Conservation (phyloP, 176 grass and related monocot genomes). For the Ampelocalamus luodianensis region DNA sequence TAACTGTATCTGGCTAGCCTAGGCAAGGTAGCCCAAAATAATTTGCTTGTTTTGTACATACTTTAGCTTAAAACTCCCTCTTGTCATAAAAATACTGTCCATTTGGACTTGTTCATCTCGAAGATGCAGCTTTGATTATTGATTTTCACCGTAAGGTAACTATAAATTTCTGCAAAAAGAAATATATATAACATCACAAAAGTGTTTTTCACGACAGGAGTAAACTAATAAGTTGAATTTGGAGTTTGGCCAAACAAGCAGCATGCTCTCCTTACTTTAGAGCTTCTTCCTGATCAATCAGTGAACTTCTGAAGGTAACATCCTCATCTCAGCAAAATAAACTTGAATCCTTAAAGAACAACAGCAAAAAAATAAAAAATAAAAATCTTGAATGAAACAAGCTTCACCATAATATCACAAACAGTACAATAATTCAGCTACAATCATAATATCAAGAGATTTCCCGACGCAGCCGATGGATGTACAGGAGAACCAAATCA, state of each 20-base stretch:
- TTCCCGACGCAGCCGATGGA: background rate
- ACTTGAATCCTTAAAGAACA: background rate
- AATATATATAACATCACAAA: background rate
- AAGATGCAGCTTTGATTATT: background rate
- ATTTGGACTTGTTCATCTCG: background rate
- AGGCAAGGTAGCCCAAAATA: too few relatives aligned
- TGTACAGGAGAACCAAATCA: background rate
- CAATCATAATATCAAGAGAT: background rate
- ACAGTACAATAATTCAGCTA: background rate
- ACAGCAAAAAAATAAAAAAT: background rate
- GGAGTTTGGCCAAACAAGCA: background rate
- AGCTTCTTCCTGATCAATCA: background rate
- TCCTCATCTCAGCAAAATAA: background rate
- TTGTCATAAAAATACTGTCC: background rate
- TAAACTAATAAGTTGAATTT: background rate
- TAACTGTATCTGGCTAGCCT: background rate
- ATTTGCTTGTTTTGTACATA: background rate
- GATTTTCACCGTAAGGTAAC: background rate
- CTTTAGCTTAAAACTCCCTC: background rate
- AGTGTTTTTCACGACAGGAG: background rate
- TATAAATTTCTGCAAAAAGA: background rate
- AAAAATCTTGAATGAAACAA: background rate
- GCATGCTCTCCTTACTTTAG: background rate
- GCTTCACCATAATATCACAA: background rate
- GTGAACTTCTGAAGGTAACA: background rate